These are phyloP conservation scores for Apiotrichum montevideense DNA, from an alignment of 1,284 basidiomycete genomes.

Conservation along the genomic window DNA sequence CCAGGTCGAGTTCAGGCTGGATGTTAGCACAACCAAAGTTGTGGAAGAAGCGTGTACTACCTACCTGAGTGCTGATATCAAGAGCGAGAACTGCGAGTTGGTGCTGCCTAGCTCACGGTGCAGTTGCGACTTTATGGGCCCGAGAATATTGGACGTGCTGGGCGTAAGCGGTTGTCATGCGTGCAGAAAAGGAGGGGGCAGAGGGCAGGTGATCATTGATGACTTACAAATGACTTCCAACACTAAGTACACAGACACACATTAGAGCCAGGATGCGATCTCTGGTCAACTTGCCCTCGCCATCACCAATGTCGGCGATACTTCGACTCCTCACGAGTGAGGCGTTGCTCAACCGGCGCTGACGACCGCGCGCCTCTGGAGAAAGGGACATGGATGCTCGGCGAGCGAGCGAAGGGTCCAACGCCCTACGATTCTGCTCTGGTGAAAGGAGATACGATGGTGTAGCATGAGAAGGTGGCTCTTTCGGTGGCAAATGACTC, in stretches of 20 bases:
- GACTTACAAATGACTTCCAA: slow-evolving; percentile 68
- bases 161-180: neutral
- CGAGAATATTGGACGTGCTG: slow-evolving; percentile 1
- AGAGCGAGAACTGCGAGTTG: slow-evolving; percentile 67
- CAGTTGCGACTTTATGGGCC: slow-evolving; percentile 64
- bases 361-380: slow-evolving; percentile 1
- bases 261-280: slow-evolving; percentile 52
- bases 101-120: slow-evolving; percentile 65
- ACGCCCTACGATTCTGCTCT: neutral
- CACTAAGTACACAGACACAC: slow-evolving; percentile 65
- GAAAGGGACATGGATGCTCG: slow-evolving; percentile 3
- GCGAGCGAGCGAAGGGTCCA: neutral
- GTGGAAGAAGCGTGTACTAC: neutral
- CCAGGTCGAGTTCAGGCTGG: slow-evolving; percentile 69
- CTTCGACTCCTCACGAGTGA: slow-evolving; percentile 9
- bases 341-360: slow-evolving; percentile 10
- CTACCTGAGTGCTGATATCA: slow-evolving; percentile 60
- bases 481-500: no score
- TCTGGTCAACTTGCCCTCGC: neutral
- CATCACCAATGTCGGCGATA: slow-evolving; percentile 4
- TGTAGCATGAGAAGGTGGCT: neutral
- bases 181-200: no score
- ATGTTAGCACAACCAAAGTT: neutral
- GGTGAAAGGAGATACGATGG: neutral
- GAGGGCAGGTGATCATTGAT: no score